phyloP scores from a whole-genome alignment of 2,329 filamentous ascomycete species.

The Trichophyton benhamiae region DNA sequence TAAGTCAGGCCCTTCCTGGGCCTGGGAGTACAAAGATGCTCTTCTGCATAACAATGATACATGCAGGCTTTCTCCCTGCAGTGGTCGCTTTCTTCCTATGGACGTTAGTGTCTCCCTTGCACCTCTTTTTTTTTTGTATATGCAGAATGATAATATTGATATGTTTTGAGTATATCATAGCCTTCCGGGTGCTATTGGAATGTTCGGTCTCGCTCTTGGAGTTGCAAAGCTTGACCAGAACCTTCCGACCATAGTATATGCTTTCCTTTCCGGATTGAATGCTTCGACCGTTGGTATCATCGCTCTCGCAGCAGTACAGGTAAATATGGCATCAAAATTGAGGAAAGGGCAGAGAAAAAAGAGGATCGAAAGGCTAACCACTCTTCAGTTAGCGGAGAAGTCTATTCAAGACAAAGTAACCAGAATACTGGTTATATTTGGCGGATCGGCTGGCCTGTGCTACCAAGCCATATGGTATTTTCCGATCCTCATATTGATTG shows the following conservation, averaged over 20 bases:
- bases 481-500: slow-evolving; percentile 48
- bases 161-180: slow-evolving; percentile 23
- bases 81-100: slow-evolving; percentile 51
- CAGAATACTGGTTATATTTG: slow-evolving; percentile 50
- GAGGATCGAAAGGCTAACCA: slow-evolving; percentile 1
- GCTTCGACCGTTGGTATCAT: slow-evolving; percentile 61
- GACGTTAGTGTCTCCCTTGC: slow-evolving; percentile 35
- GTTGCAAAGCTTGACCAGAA: slow-evolving; percentile 47
- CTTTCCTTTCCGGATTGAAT: slow-evolving; percentile 59
- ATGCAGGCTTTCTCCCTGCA: slow-evolving; percentile 47
- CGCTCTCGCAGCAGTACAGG: slow-evolving; percentile 52
- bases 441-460: slow-evolving; percentile 51
- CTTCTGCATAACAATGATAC: slow-evolving; percentile 55
- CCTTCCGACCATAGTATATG: slow-evolving; percentile 53
- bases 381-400: slow-evolving; percentile 48
- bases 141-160: background rate
- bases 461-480: slow-evolving; percentile 69
- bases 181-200: slow-evolving; percentile 57
- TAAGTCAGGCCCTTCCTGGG: slow-evolving; percentile 55
- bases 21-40: slow-evolving; percentile 60
- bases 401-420: slow-evolving; percentile 54
- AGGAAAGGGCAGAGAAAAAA: background rate
- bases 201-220: slow-evolving; percentile 56
- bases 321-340: slow-evolving; percentile 4
- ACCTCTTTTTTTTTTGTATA: background rate